Conservation (phyloP, 805 yeast genomes). For the Hanseniaspora valbyensis region DNA sequence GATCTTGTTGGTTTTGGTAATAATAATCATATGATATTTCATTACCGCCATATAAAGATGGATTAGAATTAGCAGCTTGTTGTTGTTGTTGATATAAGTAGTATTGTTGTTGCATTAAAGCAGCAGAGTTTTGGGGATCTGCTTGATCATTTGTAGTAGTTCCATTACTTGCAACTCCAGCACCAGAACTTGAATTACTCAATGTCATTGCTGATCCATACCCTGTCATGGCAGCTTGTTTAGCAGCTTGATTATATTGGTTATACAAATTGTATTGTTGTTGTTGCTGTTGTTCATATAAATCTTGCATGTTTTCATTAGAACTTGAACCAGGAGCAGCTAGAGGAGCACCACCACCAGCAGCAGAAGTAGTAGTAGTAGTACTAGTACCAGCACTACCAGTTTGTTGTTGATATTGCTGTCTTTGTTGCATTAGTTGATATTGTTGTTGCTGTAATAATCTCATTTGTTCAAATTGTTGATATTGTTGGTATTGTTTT, state of each 20-base stretch:
- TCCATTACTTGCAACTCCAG: neutral
- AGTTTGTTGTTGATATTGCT: constrained; percentile 15
- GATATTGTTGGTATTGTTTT: constrained; percentile 18
- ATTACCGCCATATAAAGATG: constrained; percentile 1
- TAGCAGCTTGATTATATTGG: constrained; percentile 11
- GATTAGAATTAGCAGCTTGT: neutral
- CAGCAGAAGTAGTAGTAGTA: no score
- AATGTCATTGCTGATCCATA: constrained; percentile 15
- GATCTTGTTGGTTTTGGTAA: constrained; percentile 4
- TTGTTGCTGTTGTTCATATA: constrained; percentile 13
- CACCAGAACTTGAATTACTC: constrained; percentile 22
- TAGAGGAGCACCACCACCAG: no score
- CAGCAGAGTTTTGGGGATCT: constrained; percentile 23
- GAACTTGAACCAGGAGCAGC: no score
- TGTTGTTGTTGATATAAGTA: constrained; percentile 4
- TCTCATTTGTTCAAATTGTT: constrained; percentile 21
- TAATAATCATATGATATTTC: constrained; percentile 14
- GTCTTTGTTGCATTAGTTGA: constrained; percentile 20
- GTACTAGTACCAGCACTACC: neutral
- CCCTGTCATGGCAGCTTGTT: constrained; percentile 16
- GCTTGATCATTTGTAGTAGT: constrained; percentile 20
- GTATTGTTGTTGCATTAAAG: neutral
- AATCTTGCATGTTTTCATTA: constrained; percentile 10
- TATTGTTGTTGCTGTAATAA: constrained; percentile 19
- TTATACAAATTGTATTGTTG: constrained; percentile 1